phyloP scores from a whole-genome alignment of 768 basidiomycete genomes.

The Phanerodontia chrysosporium region DNA sequence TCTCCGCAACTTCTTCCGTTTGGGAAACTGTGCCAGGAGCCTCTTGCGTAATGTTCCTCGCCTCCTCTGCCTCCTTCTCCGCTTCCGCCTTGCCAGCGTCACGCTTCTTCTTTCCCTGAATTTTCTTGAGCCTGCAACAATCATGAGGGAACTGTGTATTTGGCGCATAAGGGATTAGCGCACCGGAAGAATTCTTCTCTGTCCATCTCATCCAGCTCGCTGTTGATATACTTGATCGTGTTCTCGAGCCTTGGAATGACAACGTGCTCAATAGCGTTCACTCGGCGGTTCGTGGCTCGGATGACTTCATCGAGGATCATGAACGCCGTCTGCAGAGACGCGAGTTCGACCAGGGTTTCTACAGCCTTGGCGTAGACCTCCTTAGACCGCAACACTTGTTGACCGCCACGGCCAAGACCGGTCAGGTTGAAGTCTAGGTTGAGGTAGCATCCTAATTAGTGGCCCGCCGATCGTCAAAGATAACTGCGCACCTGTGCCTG shows the following conservation, averaged over 20 bases:
- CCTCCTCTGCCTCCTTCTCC: constrained; percentile 8
- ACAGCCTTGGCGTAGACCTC: constrained; percentile 98
- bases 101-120: constrained; percentile 95
- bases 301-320: constrained; percentile 99
- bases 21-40: constrained; percentile 9
- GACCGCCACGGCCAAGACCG: constrained; percentile 93
- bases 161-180: not conserved
- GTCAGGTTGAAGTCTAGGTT: constrained; percentile 89
- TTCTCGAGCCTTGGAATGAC: constrained; percentile 94
- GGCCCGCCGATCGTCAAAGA: no score
- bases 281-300: constrained; percentile 96
- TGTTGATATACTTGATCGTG: constrained; percentile 96
- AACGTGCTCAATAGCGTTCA: constrained; percentile 98
- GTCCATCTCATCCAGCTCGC: constrained; percentile 98
- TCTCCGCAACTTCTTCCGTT: constrained; percentile 27
- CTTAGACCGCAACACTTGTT: constrained; percentile 91
- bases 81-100: constrained; percentile 42
- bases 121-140: constrained; percentile 78
- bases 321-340: constrained; percentile 95
- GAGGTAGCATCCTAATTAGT: not conserved
- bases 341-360: constrained; percentile 94
- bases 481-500: constrained; percentile 64
- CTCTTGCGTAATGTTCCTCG: not conserved
- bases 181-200: constrained; percentile 91
- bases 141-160: not conserved